A percentile compares a stretch with the other conserved stretches of the same genome.
Evolutionary conservation across 1,284 basidiomycete genomes (phyloP).

Genomic region (Phylloboletellus chloephorus): DNA sequence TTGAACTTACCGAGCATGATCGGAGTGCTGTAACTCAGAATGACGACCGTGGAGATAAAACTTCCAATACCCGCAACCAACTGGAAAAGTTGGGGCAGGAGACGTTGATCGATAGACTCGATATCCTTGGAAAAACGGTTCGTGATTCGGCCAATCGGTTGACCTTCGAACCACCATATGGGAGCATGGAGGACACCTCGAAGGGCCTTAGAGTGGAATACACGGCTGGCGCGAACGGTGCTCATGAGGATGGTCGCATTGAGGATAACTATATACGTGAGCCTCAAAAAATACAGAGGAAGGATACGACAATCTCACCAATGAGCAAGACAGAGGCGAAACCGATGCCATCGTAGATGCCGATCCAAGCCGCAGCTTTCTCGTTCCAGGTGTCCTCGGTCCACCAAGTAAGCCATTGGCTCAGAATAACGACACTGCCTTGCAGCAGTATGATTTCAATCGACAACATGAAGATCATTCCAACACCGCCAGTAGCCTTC

Average conservation of each 20-base stretch:
- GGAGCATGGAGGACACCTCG: constrained; percentile 39
- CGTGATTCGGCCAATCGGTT: constrained; percentile 44
- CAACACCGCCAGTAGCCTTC: constrained; percentile 21
- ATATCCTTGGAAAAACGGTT: constrained; percentile 47
- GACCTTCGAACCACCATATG: constrained; percentile 40
- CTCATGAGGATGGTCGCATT: constrained; percentile 34
- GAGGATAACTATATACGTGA: constrained; percentile 18
- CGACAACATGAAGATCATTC: constrained; percentile 21
- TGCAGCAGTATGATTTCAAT: constrained; percentile 15
- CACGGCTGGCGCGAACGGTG: constrained; percentile 38
- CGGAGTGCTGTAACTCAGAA: constrained; percentile 26
- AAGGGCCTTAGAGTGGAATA: constrained; percentile 38
- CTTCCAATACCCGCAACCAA: constrained; percentile 29
- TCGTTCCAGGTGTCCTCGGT: constrained; percentile 32
- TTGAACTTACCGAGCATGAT: constrained; percentile 27
- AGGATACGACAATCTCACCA: constrained; percentile 15
- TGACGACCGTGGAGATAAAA: constrained; percentile 22
- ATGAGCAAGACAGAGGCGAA: constrained; percentile 36
- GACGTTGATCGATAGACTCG: constrained; percentile 28
- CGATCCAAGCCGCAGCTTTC: constrained; percentile 25
- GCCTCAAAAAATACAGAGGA: constrained; percentile 11
- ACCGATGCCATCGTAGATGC: constrained; percentile 30
- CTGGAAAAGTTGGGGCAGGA: constrained; percentile 26
- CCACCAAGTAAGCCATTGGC: constrained; percentile 31
- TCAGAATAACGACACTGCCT: constrained; percentile 19